These are phyloP conservation scores for Didymella sp. DNA, from an alignment of 2,329 filamentous ascomycete species.

Conservation along the genomic window DNA sequence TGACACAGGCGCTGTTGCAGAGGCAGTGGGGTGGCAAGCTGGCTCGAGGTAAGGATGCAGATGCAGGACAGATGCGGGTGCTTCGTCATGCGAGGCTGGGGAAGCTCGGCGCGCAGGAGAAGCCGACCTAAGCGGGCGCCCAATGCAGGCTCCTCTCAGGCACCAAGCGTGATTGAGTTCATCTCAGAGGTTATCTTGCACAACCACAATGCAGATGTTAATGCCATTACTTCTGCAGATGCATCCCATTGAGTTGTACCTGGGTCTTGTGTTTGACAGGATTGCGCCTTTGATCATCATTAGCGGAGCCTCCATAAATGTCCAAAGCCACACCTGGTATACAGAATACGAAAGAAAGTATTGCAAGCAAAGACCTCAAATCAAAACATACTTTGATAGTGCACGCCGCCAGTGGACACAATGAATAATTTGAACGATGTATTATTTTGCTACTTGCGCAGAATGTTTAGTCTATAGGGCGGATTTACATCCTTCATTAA, in stretches of 20 bases:
- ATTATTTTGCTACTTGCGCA: conserved; percentile 43
- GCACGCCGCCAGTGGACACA: not conserved
- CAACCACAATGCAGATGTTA: not conserved
- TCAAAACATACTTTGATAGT: not conserved
- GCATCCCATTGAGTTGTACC: not conserved
- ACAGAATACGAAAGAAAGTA: not conserved
- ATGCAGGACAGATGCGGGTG: conserved; percentile 19
- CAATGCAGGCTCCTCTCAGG: conserved; percentile 18
- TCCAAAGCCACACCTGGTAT: not conserved
- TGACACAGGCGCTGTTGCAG: conserved; percentile 15
- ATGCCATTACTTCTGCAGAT: not conserved
- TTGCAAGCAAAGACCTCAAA: not conserved
- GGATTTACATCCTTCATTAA: conserved; percentile 52
- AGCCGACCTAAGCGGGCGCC: conserved; percentile 19
- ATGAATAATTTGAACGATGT: not conserved
- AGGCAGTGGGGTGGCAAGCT: conserved; percentile 22
- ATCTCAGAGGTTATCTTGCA: not conserved
- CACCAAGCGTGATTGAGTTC: not conserved
- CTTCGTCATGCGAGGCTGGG: conserved; percentile 26
- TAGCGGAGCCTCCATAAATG: not conserved
- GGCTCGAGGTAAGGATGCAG: conserved; percentile 14
- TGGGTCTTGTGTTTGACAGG: not conserved
- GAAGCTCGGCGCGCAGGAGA: conserved; percentile 20
- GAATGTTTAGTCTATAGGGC: conserved; percentile 46
- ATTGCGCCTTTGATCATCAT: not conserved